A percentile compares a stretch with the other conserved stretches of the same genome.
phyloP scores from a whole-genome alignment of 352 stramenopile species.

The Phytopythium cucurbitacearum region DNA sequence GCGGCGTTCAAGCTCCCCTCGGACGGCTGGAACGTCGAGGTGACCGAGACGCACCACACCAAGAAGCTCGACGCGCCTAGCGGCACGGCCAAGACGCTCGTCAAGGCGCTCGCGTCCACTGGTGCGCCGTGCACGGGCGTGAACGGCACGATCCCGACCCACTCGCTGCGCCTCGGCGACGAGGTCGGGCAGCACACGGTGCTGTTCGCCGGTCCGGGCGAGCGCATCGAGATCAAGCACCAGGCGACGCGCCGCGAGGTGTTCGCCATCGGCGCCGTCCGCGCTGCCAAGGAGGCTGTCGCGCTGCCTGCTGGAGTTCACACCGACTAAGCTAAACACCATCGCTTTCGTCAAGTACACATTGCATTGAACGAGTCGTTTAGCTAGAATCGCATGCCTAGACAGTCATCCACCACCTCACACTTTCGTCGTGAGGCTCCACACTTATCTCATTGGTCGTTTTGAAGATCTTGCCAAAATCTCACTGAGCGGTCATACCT shows the following conservation, averaged over 20 bases:
- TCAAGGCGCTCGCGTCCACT: slow-evolving; percentile 57
- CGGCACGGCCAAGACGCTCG: slow-evolving; percentile 75
- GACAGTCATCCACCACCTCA: too few relatives aligned
- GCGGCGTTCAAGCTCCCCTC: slow-evolving; percentile 71
- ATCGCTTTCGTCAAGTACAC: too few relatives aligned
- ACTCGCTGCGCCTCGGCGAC: slow-evolving; percentile 75
- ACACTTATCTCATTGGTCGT: too few relatives aligned
- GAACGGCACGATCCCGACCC: slow-evolving; percentile 39
- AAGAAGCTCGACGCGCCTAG: slow-evolving; percentile 83
- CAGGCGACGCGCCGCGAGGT: slow-evolving; percentile 75
- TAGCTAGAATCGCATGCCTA: too few relatives aligned
- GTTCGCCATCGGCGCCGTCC: slow-evolving; percentile 75
- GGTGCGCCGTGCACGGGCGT: slow-evolving; percentile 49
- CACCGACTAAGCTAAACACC: slow-evolving; percentile 32
- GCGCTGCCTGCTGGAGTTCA: slow-evolving; percentile 50
- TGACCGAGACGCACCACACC: slow-evolving; percentile 83
- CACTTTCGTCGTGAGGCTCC: too few relatives aligned
- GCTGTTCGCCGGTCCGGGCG: slow-evolving; percentile 68
- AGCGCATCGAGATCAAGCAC: slow-evolving; percentile 85
- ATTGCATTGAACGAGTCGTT: too few relatives aligned
- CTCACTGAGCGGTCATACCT: too few relatives aligned
- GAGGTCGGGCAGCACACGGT: slow-evolving; percentile 83
- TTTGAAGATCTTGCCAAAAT: too few relatives aligned
- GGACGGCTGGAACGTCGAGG: slow-evolving; percentile 76
- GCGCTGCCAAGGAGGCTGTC: slow-evolving; percentile 51